A percentile compares a stretch with the other conserved stretches of the same genome.
Conservation (phyloP, 2,329 filamentous ascomycete genomes). For the Penicillium sp. region DNA sequence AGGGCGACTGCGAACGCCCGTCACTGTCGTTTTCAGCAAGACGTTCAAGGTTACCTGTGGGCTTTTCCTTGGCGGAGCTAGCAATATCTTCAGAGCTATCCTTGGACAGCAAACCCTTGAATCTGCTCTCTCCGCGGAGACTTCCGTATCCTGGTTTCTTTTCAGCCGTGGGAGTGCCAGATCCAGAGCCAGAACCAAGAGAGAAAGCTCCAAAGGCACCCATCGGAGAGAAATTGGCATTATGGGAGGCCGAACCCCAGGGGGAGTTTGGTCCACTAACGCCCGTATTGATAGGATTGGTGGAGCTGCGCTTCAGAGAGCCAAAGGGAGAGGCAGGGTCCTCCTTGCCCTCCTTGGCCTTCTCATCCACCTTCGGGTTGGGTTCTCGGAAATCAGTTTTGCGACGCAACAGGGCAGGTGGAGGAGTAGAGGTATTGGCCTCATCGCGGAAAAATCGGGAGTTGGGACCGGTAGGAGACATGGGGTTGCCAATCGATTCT, state of each 20-base stretch:
- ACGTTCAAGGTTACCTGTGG: conserved; percentile 45
- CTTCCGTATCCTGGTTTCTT: conserved; percentile 63
- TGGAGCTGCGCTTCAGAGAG: conserved; percentile 49
- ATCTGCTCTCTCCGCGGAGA: conserved; percentile 65
- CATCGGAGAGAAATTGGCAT: conserved; percentile 60
- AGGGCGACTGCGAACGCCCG: conserved; percentile 42
- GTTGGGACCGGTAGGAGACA: conserved; percentile 40
- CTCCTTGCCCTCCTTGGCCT: conserved; percentile 40
- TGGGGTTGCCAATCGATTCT: conserved; percentile 50
- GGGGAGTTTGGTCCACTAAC: conserved; percentile 45
- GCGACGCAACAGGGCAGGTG: conserved; percentile 52
- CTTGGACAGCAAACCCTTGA: conserved; percentile 77
- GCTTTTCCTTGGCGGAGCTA: conserved; percentile 47
- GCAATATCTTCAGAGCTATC: conserved; percentile 60
- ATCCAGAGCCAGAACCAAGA: conserved; percentile 45
- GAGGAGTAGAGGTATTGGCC: conserved; percentile 51
- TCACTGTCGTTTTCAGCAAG: conserved; percentile 45
- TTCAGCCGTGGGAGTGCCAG: conserved; percentile 52
- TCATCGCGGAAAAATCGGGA: conserved; percentile 44
- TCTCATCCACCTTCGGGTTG: conserved; percentile 41
- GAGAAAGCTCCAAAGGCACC: conserved; percentile 87
- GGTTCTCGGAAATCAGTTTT: conserved; percentile 55
- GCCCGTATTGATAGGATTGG: conserved; percentile 46
- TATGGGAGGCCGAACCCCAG: conserved; percentile 53
- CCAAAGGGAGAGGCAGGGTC: conserved; percentile 44